These are phyloP conservation scores for Poa annua DNA, from an alignment of 176 grass and related monocot species.

Conservation along the genomic window DNA sequence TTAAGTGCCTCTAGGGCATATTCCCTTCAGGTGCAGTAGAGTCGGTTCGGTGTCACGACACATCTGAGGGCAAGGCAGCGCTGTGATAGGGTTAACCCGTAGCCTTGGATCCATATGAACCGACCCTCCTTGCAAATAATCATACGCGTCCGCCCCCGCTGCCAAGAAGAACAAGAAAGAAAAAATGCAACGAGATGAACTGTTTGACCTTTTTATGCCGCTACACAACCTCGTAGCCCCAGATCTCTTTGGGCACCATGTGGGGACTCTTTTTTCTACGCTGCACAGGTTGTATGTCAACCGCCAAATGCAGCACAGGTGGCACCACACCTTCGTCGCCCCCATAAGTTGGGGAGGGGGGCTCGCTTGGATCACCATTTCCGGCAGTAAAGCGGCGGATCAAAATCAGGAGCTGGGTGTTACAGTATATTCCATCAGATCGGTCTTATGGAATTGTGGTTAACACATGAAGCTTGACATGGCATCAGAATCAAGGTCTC, in stretches of 20 bases:
- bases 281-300: neutral
- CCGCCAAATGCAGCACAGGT: neutral
- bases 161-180: neutral
- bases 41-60: too few relatives aligned
- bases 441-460: too few relatives aligned
- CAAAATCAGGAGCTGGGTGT: too few relatives aligned
- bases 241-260: neutral
- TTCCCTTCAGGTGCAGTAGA: too few relatives aligned
- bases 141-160: neutral
- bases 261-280: neutral
- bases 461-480: too few relatives aligned
- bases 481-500: too few relatives aligned
- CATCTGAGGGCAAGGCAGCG: too few relatives aligned
- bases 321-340: neutral
- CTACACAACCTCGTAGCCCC: neutral
- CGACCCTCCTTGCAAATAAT: neutral
- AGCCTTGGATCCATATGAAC: neutral
- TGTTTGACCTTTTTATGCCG: neutral
- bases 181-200: neutral
- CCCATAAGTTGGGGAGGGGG: too few relatives aligned
- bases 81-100: neutral
- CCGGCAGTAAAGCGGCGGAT: too few relatives aligned
- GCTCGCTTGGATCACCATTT: too few relatives aligned
- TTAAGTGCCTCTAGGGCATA: too few relatives aligned
- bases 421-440: too few relatives aligned